These are phyloP conservation scores for Cladophialophora psammophila DNA, from an alignment of 2,329 filamentous ascomycete species.

Conservation along the genomic window DNA sequence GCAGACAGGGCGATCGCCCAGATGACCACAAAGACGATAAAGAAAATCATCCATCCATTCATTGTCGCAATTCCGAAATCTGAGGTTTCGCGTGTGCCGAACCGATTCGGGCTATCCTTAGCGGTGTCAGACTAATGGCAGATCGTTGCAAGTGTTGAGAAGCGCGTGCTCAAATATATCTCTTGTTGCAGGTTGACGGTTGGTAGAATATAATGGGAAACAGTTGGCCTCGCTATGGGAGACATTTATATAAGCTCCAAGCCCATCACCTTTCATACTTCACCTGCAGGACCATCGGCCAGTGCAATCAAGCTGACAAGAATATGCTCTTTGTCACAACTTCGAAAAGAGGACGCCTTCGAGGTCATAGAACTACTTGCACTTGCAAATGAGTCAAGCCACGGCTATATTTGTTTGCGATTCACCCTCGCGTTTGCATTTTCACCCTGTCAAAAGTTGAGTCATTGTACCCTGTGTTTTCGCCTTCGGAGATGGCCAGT, in stretches of 20 bases:
- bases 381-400: too few relatives aligned
- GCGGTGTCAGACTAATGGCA: background rate
- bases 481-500: background rate
- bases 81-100: background rate
- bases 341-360: too few relatives aligned
- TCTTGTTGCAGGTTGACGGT: background rate
- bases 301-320: too few relatives aligned
- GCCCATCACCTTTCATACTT: background rate
- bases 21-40: background rate
- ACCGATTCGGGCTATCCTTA: background rate
- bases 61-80: background rate
- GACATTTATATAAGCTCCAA: background rate
- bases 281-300: background rate
- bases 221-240: background rate
- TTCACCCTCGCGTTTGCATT: background rate
- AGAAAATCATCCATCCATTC: conserved; percentile 7
- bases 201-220: background rate
- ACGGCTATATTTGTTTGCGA: background rate
- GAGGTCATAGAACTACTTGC: too few relatives aligned
- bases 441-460: background rate
- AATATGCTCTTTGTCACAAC: too few relatives aligned
- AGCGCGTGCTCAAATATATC: background rate
- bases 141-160: background rate
- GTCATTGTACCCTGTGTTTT: background rate
- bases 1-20: background rate